Evolutionary conservation across 1,284 basidiomycete genomes (phyloP), one percentile per base, ranked within the genome.

Genomic region (Gymnopus androsaceus): DNA sequence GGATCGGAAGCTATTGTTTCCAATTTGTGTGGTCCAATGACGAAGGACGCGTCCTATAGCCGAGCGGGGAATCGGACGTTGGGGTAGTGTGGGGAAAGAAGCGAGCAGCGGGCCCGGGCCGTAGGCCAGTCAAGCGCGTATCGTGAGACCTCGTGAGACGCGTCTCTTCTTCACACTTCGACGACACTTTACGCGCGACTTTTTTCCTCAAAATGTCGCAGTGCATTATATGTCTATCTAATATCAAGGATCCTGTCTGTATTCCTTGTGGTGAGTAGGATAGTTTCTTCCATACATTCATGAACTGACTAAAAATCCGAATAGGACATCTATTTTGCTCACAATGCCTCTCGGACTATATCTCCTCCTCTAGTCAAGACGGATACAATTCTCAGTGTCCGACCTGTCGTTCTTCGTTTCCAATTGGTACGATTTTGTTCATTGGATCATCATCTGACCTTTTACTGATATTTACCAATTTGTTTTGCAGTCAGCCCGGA

Each of bases 241-340:
- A 40, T n/a, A 17, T 55, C 14, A 41, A 55, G 19, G 54, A 57
- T 31, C 59, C 59, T 2, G 59, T 57, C 6, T 60, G 42, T 48
- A 58, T 58, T 31, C 59, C 59, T 25, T 60, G 59, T 34, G 59
- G 59, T 60, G 23, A 48, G 56, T 44, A 15, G n/a, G 23, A n/a
- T 15, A n/a, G 11, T 27, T n/a, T 4, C 15, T 41, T n/a, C 30
- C n/a, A 47, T 34, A n/a, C n/a, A n/a, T n/a, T n/a, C n/a, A n/a
- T n/a, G n/a, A n/a, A n/a, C n/a, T n/a, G n/a, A n/a, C n/a, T n/a
- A n/a, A n/a, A n/a, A 34, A 49, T 23, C 17, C 28, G 27, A 14
- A 30, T 33, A 60, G 59, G 59, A 1, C 59, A 60, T 30, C 38
- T 60, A n/a, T 60, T 58, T 53, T 60, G 59, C 47, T 45, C 53